Percentiles rank a stretch among this genome's conserved stretches.
Conservation (phyloP, 1,284 basidiomycete genomes). For the Puccinia novopanici region DNA sequence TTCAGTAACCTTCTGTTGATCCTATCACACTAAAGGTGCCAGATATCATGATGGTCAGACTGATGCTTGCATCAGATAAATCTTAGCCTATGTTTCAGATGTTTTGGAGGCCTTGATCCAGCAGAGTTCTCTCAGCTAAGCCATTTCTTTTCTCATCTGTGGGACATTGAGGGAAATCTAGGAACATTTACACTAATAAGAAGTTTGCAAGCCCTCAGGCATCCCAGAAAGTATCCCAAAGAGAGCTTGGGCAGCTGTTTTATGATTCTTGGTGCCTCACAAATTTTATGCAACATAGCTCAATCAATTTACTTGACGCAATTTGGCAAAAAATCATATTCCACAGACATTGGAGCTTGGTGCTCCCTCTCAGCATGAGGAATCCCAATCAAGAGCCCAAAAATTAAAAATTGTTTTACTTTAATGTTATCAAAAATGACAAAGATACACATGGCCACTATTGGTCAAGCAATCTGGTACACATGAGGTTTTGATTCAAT, state of each 20-base stretch:
- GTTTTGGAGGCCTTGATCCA: not conserved
- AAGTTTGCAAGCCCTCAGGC: not conserved
- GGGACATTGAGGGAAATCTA: conserved; percentile 11
- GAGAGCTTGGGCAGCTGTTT: not conserved
- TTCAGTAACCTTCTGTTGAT: not conserved
- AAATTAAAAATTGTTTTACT: not conserved
- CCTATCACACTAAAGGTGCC: not conserved
- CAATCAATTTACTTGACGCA: not conserved
- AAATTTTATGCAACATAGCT: not conserved
- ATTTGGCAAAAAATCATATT: not conserved
- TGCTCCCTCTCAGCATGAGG: not conserved
- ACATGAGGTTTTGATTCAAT: too few species aligned
- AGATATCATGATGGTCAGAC: conserved; percentile 13
- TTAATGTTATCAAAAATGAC: not conserved
- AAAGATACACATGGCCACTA: not conserved
- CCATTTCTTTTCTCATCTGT: conserved; percentile 1
- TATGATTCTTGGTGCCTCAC: not conserved
- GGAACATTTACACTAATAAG: not conserved
- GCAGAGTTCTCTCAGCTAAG: not conserved
- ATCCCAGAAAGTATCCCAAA: not conserved
- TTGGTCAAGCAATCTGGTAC: not conserved
- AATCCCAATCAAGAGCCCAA: not conserved
- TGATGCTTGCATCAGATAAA: conserved; percentile 33
- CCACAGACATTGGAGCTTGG: not conserved
- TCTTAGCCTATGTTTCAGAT: not conserved